Conservation (phyloP, 83 land plant genomes). For the Isoetes engelmannii region DNA sequence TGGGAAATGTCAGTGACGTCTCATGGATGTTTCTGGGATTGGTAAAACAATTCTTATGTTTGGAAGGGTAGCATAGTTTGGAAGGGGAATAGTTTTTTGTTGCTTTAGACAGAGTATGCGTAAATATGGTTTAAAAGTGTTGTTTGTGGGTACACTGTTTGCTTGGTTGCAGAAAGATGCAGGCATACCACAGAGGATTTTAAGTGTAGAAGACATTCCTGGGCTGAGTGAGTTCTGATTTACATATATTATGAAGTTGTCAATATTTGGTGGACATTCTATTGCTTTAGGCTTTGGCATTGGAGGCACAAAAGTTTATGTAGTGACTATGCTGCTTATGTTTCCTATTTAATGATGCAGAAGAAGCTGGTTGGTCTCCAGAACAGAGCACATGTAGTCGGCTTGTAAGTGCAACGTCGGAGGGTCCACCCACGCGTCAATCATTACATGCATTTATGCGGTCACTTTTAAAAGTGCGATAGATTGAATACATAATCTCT, state of each 20-base stretch:
- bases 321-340: too few species aligned
- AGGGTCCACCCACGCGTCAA: constrained; percentile 54
- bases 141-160: neutral
- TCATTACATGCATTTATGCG: constrained; percentile 73
- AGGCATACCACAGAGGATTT: constrained; percentile 59
- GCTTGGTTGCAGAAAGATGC: constrained; percentile 67
- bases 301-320: too few species aligned
- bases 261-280: too few species aligned
- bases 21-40: neutral
- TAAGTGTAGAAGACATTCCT: constrained; percentile 89
- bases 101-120: neutral
- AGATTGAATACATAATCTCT: too few species aligned
- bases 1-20: neutral
- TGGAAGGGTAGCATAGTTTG: constrained; percentile 5
- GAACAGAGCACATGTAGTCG: constrained; percentile 72
- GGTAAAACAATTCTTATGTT: neutral
- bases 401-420: constrained; percentile 41
- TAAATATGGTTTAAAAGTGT: neutral
- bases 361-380: constrained; percentile 93
- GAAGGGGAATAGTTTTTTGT: neutral
- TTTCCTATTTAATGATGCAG: constrained; percentile 31
- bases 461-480: constrained; percentile 55
- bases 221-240: constrained; percentile 64
- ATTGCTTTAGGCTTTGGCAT: too few species aligned
- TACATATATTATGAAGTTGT: neutral